Evolutionary conservation across 257 asterid species (phyloP).

Genomic region (Misopates orontium): DNA sequence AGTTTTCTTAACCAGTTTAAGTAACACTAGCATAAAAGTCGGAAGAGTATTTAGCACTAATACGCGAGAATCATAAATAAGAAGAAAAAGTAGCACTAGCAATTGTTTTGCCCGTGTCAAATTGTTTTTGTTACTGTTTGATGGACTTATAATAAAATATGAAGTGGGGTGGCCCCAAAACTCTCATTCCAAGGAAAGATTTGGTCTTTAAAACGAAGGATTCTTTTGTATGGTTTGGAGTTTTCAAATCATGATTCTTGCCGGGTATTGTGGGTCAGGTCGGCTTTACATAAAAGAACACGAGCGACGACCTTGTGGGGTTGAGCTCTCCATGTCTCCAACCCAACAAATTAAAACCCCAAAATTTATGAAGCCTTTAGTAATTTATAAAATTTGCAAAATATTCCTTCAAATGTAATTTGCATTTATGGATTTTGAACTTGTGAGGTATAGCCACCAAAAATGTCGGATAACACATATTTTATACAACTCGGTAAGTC

Average conservation of each 20-base stretch:
- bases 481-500: no score
- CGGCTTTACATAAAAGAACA: constrained; percentile 41
- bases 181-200: constrained; percentile 44
- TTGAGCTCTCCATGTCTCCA: constrained; percentile 31
- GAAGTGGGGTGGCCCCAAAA: constrained; percentile 39
- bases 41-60: no score
- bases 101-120: no score
- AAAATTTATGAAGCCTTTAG: neutral
- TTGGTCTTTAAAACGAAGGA: constrained; percentile 48
- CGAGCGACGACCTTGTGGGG: constrained; percentile 29
- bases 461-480: no score
- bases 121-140: neutral
- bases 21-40: no score
- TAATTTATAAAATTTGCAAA: no score
- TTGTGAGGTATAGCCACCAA: no score
- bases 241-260: constrained; percentile 47
- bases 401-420: no score
- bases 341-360: neutral
- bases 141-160: neutral
- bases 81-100: no score
- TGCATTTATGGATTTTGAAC: no score
- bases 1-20: no score
- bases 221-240: constrained; percentile 40
- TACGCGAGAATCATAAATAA: no score
- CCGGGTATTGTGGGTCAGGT: constrained; percentile 60